phyloP scores from a whole-genome alignment of 2,329 filamentous ascomycete genomes.

The Gremmenia infestans region DNA sequence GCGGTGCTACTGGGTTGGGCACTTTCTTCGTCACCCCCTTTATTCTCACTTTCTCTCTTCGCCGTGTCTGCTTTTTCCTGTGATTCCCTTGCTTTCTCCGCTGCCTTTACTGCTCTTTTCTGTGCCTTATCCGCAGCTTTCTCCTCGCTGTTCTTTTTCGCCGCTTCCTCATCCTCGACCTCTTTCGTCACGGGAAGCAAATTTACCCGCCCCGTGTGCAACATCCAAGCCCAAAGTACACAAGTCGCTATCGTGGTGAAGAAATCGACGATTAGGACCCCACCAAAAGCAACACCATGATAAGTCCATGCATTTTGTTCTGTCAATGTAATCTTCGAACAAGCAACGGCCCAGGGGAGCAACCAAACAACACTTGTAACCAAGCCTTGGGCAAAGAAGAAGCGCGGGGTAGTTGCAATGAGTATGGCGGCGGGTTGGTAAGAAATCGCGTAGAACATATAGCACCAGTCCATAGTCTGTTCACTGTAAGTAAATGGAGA shows the following conservation, averaged over 20 bases:
- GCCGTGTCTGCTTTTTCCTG: neutral
- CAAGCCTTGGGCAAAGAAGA: slow-evolving; percentile 65
- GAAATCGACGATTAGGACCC: slow-evolving; percentile 64
- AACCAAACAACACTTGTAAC: slow-evolving; percentile 64
- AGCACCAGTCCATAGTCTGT: slow-evolving; percentile 57
- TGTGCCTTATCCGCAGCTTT: neutral
- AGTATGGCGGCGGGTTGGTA: slow-evolving; percentile 62
- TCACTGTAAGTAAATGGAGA: neutral
- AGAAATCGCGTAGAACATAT: slow-evolving; percentile 62
- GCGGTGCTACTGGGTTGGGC: neutral
- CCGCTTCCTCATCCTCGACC: neutral
- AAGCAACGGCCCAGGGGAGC: slow-evolving; percentile 65
- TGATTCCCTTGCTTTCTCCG: neutral
- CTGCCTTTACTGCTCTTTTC: neutral
- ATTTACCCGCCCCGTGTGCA: slow-evolving; percentile 12
- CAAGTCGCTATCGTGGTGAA: slow-evolving; percentile 17
- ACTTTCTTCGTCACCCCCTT: neutral
- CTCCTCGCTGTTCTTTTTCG: neutral
- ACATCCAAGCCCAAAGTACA: slow-evolving; percentile 14
- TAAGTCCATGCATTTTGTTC: slow-evolving; percentile 59
- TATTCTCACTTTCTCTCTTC: neutral
- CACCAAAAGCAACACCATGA: slow-evolving; percentile 62
- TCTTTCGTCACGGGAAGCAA: neutral
- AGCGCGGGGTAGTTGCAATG: slow-evolving; percentile 55
- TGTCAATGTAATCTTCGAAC: slow-evolving; percentile 43